Percentiles rank a stretch among this genome's conserved stretches.
phyloP scores from a whole-genome alignment of 2,329 filamentous ascomycete genomes.

The Aspergillus sp. region DNA sequence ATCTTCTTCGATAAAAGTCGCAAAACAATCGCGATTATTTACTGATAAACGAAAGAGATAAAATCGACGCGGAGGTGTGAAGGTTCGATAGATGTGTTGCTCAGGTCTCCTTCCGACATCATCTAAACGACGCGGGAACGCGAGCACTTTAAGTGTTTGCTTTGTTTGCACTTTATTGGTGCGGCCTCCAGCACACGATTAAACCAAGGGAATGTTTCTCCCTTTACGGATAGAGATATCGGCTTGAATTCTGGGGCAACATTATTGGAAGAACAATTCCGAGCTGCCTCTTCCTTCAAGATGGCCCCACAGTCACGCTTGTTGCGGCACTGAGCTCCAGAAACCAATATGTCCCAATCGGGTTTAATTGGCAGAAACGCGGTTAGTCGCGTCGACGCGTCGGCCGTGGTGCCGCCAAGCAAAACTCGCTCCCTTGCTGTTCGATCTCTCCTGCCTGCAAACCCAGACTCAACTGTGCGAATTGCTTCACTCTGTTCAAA shows the following conservation, averaged over 20 bases:
- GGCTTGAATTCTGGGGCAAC: not conserved
- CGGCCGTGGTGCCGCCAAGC: conserved; percentile 17
- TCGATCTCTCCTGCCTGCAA: conserved; percentile 14
- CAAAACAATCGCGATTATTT: not conserved
- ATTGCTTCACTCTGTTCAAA: conserved; percentile 10
- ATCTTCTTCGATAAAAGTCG: conserved; percentile 16
- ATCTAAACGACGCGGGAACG: conserved; percentile 11
- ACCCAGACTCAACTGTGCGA: conserved; percentile 13
- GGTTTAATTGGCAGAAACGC: conserved; percentile 37
- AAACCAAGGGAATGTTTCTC: not conserved
- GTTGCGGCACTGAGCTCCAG: not conserved
- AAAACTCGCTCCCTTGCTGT: conserved; percentile 20
- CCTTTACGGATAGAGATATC: not conserved
- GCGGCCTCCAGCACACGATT: not conserved
- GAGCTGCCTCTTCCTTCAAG: not conserved
- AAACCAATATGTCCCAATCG: conserved; percentile 21
- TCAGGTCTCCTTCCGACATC: not conserved
- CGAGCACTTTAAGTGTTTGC: conserved; percentile 25
- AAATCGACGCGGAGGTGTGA: not conserved
- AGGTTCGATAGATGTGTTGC: not conserved
- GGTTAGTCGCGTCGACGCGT: conserved; percentile 23
- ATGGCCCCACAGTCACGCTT: not conserved
- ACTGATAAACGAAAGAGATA: not conserved
- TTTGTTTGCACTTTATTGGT: conserved; percentile 26
- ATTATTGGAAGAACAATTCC: not conserved